These are phyloP conservation scores for Psilocybe cubensis DNA, from an alignment of 768 basidiomycete species.

Conservation along the genomic window DNA sequence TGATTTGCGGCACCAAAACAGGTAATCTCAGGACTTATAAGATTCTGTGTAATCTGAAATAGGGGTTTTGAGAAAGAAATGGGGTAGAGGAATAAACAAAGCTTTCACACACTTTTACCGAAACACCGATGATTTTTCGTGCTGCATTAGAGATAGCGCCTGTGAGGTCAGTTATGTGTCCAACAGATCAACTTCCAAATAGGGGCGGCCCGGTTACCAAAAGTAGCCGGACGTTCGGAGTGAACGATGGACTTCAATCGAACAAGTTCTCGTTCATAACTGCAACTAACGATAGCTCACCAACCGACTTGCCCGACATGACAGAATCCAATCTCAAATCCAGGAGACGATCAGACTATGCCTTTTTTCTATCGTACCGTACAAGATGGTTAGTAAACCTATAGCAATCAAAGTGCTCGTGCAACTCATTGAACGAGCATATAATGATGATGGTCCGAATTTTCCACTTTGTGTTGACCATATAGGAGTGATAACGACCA, in stretches of 20 bases:
- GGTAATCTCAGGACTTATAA: too few relatives aligned
- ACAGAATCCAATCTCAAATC: slow-evolving; percentile 33
- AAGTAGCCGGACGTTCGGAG: neutral
- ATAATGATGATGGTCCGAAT: neutral
- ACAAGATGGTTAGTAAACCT: slow-evolving; percentile 65
- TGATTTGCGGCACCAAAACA: too few relatives aligned
- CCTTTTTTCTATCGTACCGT: slow-evolving; percentile 61
- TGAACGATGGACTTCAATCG: neutral
- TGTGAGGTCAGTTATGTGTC: too few relatives aligned
- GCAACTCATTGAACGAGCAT: neutral
- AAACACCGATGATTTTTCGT: too few relatives aligned
- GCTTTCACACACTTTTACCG: too few relatives aligned
- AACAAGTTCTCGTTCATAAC: neutral
- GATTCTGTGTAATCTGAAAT: too few relatives aligned
- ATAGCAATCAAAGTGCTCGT: neutral
- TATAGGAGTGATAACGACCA: slow-evolving; percentile 87
- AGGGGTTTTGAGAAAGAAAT: too few relatives aligned
- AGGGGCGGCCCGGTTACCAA: neutral
- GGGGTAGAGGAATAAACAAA: too few relatives aligned
- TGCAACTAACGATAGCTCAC: neutral
- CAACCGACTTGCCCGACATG: slow-evolving; percentile 16
- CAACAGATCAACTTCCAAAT: too few relatives aligned
- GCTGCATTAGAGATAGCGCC: too few relatives aligned
- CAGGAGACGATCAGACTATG: slow-evolving; percentile 55
- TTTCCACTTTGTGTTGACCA: neutral